Conservation (phyloP, 2,329 filamentous ascomycete species). For the Pseudopyrenochaeta lycopersici region DNA sequence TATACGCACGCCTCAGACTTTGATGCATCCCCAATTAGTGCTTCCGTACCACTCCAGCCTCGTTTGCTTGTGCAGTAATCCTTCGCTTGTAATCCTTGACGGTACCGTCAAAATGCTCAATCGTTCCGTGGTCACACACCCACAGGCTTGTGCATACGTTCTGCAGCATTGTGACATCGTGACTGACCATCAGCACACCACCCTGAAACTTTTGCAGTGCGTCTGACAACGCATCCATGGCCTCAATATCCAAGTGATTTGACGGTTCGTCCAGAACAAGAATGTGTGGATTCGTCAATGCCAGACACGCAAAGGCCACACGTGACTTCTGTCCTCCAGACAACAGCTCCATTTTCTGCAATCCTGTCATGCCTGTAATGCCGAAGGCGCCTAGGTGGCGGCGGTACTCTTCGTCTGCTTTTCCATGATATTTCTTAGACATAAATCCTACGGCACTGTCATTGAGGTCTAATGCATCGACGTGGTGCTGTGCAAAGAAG, state of each 20-base stretch:
- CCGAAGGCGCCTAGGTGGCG: slow-evolving; percentile 88
- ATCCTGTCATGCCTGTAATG: slow-evolving; percentile 90
- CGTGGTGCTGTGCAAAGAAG: slow-evolving; percentile 98
- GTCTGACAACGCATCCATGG: slow-evolving; percentile 92
- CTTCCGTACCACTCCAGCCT: slow-evolving; percentile 80
- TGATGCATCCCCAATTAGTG: slow-evolving; percentile 42
- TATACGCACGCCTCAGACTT: not conserved
- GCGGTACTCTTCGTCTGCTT: slow-evolving; percentile 95
- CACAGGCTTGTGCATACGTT: slow-evolving; percentile 93
- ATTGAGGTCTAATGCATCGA: slow-evolving; percentile 91
- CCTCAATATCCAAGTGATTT: slow-evolving; percentile 98
- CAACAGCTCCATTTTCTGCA: slow-evolving; percentile 93
- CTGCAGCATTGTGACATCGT: slow-evolving; percentile 99
- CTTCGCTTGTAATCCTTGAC: slow-evolving; percentile 98
- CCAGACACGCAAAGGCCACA: slow-evolving; percentile 97
- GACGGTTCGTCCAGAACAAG: slow-evolving; percentile 97
- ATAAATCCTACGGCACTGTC: slow-evolving; percentile 94
- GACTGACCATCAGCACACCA: slow-evolving; percentile 96
- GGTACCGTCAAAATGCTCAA: slow-evolving; percentile 95
- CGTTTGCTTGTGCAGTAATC: slow-evolving; percentile 88
- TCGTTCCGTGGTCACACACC: slow-evolving; percentile 94
- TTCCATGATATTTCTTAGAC: slow-evolving; percentile 89
- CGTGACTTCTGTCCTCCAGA: slow-evolving; percentile 98
- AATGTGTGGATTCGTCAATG: slow-evolving; percentile 93
- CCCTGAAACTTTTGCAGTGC: slow-evolving; percentile 89